Base-by-base conservation (phyloP, 1,284 basidiomycete genomes). In the Ganoderma lingzhi region DNA sequence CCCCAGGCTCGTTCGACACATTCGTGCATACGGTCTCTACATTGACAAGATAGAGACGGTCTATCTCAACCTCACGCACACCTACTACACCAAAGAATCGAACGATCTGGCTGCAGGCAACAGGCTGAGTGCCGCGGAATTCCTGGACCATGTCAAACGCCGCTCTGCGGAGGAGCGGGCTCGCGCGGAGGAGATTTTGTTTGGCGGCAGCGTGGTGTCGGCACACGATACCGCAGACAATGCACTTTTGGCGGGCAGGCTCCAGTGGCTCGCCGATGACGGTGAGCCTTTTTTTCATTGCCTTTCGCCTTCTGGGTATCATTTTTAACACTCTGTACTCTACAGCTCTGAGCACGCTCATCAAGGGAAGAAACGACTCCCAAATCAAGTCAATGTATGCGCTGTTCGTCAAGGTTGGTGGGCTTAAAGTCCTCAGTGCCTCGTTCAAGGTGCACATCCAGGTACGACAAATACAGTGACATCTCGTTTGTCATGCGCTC, bases 391-490 rank as follows among this genome's bases (percentile, higher is more conserved):
- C 81, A 6, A 86, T 96, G 81, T 94, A 94, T 78, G 77, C 78
- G 0, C 83, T 93, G 19, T 91, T 94, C 68, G 81, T 83, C 3
- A 86, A 90, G n/a, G 87, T 93, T 3, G 82, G 85, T 44, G 86
- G 86, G 0, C 81, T 88, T 62, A 84, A 85, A 59, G 79, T 84
- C 1, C 84, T 96, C 1, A 84, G 87, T 68, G 81, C 81, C n/a
- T 88, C 91, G 2, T 91, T 95, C 80, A 88, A 90, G 72, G 79
- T 77, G 2, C 85, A 91, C 73, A 83, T 89, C 30, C 82, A 84
- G 78, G 91, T 89, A 79, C 70, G 81, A 73, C 42, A 30, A 15
- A 30, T 32, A 6, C 41, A 59, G 56, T n/a, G 10, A 3, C 45
- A 23, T 35, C 32, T 28, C 14, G 6, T 30, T 39, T 39, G 19